Conservation (phyloP, 768 basidiomycete genomes). For the Psilocybe cyanescens region DNA sequence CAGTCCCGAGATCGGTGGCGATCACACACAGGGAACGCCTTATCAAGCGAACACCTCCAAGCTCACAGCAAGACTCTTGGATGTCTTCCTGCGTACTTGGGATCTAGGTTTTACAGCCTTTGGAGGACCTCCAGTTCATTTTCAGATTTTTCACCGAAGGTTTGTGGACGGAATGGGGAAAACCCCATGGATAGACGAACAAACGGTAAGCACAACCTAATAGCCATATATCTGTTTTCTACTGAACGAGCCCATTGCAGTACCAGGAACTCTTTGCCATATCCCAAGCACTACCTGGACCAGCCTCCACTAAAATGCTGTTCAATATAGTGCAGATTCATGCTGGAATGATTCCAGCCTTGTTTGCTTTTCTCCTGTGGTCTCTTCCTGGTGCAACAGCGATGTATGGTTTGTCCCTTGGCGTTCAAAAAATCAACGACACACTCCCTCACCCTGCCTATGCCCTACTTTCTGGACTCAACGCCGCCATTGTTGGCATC, state of each 20-base stretch:
- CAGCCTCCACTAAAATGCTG: conserved; percentile 50
- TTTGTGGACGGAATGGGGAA: conserved; percentile 39
- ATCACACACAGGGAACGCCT: conserved; percentile 2
- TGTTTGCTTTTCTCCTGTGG: conserved; percentile 47
- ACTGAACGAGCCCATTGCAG: conserved; percentile 25
- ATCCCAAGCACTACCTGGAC: conserved; percentile 51
- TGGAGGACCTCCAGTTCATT: conserved; percentile 54
- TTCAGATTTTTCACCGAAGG: conserved; percentile 46
- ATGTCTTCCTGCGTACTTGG: conserved; percentile 36
- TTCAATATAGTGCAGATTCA: conserved; percentile 48
- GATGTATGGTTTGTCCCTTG: conserved; percentile 51
- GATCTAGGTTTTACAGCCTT: conserved; percentile 50
- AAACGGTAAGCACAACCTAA: conserved; percentile 34
- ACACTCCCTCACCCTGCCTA: conserved; percentile 49
- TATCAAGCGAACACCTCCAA: conserved; percentile 24
- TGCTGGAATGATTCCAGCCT: conserved; percentile 43
- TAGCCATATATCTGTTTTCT: not conserved
- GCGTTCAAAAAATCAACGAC: conserved; percentile 43
- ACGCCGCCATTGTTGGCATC: conserved; percentile 56
- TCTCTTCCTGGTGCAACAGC: conserved; percentile 50
- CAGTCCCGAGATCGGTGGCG: not conserved
- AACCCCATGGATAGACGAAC: conserved; percentile 44
- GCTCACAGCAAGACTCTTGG: conserved; percentile 28
- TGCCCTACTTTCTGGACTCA: conserved; percentile 54
- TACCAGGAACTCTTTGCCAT: conserved; percentile 53